Percentiles rank a stretch among this genome's conserved stretches.
Conservation (phyloP, 345 rosid species). For the Dimocarpus longan region DNA sequence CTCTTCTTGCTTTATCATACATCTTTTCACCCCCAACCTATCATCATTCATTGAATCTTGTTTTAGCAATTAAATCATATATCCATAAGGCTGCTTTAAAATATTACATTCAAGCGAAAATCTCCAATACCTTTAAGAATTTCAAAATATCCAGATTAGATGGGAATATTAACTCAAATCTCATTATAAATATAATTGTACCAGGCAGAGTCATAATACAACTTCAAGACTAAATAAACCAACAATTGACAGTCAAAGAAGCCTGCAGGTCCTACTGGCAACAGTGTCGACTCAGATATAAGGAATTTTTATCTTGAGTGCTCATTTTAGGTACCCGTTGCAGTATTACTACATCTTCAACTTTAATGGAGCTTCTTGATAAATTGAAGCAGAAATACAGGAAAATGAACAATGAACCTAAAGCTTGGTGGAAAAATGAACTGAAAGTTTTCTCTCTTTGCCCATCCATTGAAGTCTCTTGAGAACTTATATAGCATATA, state of each 20-base stretch:
- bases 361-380: not conserved
- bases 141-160: not conserved
- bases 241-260: not conserved
- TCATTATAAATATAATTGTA: not conserved
- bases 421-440: too few species aligned
- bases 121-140: not conserved
- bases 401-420: too few species aligned
- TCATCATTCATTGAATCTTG: constrained; percentile 3
- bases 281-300: not conserved
- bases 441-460: not conserved
- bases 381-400: not conserved
- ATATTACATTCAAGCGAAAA: not conserved
- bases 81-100: not conserved
- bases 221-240: not conserved
- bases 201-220: not conserved
- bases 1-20: constrained; percentile 98
- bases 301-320: not conserved
- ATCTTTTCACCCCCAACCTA: constrained; percentile 96
- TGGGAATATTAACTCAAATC: not conserved
- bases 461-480: not conserved
- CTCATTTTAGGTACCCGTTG: not conserved
- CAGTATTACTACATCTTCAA: not conserved
- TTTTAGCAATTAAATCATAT: not conserved
- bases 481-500: not conserved
- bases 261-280: too few species aligned